Percentiles rank a stretch among this genome's conserved stretches.
Conservation (phyloP, 257 asterid species). For the Nicotiana attenuata region DNA sequence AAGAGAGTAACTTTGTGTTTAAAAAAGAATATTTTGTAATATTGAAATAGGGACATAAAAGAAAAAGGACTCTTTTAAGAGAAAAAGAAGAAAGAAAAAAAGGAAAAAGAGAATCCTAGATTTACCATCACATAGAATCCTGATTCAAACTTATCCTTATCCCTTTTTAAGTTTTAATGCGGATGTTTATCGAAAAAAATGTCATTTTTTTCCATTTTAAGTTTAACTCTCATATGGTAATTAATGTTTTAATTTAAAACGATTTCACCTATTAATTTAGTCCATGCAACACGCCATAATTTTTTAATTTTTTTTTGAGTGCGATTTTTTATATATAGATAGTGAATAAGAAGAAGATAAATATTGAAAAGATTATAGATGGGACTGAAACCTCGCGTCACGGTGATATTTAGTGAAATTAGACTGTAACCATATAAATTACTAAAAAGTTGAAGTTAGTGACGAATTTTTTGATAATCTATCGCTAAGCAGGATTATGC, state of each 20-base stretch:
- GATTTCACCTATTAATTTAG: background rate
- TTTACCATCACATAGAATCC: background rate
- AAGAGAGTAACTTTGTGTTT: background rate
- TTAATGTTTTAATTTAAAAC: too few relatives aligned
- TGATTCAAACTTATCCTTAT: background rate
- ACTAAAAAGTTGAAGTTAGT: too few relatives aligned
- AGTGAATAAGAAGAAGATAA: background rate
- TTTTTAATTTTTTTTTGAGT: too few relatives aligned
- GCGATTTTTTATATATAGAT: too few relatives aligned
- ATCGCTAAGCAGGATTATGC: too few relatives aligned
- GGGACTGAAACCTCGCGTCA: background rate
- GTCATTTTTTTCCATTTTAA: background rate
- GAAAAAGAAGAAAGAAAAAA: background rate
- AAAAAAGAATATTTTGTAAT: background rate
- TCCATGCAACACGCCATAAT: background rate
- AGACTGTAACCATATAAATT: too few relatives aligned
- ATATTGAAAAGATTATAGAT: too few relatives aligned
- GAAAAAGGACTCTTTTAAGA: background rate
- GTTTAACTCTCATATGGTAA: background rate
- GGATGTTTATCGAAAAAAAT: background rate
- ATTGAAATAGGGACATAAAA: background rate
- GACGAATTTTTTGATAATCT: too few relatives aligned
- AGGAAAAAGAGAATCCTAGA: background rate
- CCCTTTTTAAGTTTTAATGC: background rate
- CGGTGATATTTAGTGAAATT: background rate